Evolutionary conservation across 1,284 basidiomycete genomes (phyloP), one percentile per base, ranked within the genome.

Genomic region (Boletus sp.): DNA sequence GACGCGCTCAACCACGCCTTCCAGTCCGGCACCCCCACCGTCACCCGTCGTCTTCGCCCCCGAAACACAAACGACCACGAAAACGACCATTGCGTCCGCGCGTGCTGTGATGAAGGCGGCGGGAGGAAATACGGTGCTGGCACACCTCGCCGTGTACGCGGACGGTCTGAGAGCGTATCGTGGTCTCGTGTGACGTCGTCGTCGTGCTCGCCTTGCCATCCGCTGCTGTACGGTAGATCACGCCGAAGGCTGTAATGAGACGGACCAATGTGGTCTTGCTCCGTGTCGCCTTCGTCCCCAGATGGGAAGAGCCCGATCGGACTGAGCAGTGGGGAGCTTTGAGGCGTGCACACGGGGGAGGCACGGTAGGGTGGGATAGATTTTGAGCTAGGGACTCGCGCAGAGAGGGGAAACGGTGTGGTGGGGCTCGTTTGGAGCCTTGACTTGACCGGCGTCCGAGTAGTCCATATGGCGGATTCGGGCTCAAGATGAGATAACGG

Each of bases 11-110:
- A 8, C 50, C 47, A 52, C 3, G 35, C 29, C 17, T 6, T 45
- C 64, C 62, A 64, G 14, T 51, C 44, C 1, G 76, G 74, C 22
- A 67, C 33, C 12, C 61, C 60, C 3, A 77, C 17, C 25, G 66
- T 66, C 50, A 78, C 58, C 23, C 72, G 66, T 41, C 73, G 67
- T 22, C 71, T 60, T 30, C 74, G 65, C 1, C 74, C 74, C 29
- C 61, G 50, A 43, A 76, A 67, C 14, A 68, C 65, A 53, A 78
- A 76, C 8, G 69, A 64, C 67, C 69, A 72, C 29, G 55, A 44
- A 41, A 54, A 48, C 22, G 50, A 27, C 58, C 59, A 55, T n/a
- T 36, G 45, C 7, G 35, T 8, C 5, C 51, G 60, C 8, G 30
- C 26, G 14, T 51, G 47, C 12, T 64, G 62, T 5, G 49, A 57